A percentile compares a stretch with the other conserved stretches of the same genome.
Conservation (phyloP, 257 asterid species). For the Scutellaria barbata region DNA sequence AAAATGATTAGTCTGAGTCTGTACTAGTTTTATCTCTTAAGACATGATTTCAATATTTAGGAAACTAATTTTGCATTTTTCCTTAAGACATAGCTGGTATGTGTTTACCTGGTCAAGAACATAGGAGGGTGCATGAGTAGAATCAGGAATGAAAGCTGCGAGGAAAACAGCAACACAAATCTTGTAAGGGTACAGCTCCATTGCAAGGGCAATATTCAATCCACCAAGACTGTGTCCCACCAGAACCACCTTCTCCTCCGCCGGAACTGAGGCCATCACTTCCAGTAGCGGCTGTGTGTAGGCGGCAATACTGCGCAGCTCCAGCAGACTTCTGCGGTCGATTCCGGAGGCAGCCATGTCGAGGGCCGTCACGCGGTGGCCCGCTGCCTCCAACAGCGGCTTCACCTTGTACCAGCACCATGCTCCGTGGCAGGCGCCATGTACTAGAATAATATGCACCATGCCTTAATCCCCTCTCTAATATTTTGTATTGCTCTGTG, state of each 20-base stretch:
- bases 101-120: constrained; percentile 49
- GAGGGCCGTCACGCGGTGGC: constrained; percentile 59
- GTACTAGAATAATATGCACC: constrained; percentile 58
- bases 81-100: no score
- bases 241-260: constrained; percentile 51
- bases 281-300: constrained; percentile 51
- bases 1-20: no score
- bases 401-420: constrained; percentile 73
- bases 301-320: constrained; percentile 44
- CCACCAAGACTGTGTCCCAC: constrained; percentile 77
- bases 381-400: constrained; percentile 64
- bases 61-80: no score
- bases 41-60: no score
- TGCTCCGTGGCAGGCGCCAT: constrained; percentile 77
- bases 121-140: constrained; percentile 43
- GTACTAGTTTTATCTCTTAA: no score
- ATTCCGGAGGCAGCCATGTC: constrained; percentile 64
- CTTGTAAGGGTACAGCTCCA: constrained; percentile 54
- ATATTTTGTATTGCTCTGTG: no score
- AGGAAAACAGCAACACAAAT: constrained; percentile 53
- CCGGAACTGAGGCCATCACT: constrained; percentile 44
- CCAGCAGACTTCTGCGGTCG: constrained; percentile 37
- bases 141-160: constrained; percentile 60
- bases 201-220: constrained; percentile 42
- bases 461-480: not conserved